phyloP scores from a whole-genome alignment of 2,329 filamentous ascomycete species.

The Dactylonectria macrodidyma region DNA sequence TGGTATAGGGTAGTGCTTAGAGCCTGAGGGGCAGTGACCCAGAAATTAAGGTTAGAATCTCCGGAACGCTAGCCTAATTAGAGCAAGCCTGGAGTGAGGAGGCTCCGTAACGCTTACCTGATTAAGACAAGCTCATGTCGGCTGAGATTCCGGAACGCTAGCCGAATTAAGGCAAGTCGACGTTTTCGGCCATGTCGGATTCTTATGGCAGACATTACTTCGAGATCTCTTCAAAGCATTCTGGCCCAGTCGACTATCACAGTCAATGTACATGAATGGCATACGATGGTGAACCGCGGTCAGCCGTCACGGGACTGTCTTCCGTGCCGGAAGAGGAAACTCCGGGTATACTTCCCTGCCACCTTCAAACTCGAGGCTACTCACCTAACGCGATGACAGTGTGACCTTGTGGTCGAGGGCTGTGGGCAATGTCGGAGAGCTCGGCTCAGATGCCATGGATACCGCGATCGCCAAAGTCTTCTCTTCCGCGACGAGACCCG shows the following conservation, averaged over 20 bases:
- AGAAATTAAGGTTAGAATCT: neutral
- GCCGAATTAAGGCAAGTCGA: neutral
- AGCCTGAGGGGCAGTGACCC: neutral
- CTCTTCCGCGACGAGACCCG: conserved; percentile 44
- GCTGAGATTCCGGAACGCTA: neutral
- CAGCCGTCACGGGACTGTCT: conserved; percentile 10
- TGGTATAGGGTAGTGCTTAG: too few species aligned
- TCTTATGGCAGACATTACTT: neutral
- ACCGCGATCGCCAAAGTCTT: conserved; percentile 42
- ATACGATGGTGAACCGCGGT: conserved; percentile 18
- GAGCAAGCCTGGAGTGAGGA: neutral
- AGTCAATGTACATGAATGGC: neutral
- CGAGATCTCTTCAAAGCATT: neutral
- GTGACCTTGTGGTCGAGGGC: conserved; percentile 14
- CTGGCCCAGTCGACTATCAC: neutral
- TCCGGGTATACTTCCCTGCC: conserved; percentile 4
- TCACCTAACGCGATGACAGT: neutral
- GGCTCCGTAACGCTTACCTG: neutral
- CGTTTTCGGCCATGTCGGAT: neutral
- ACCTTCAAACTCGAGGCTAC: neutral
- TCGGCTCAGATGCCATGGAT: conserved; percentile 43
- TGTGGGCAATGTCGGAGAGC: conserved; percentile 47
- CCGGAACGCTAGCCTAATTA: neutral
- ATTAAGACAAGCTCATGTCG: neutral
- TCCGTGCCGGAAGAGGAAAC: conserved; percentile 6